Evolutionary conservation across 805 yeast species (phyloP), one percentile per base, ranked within the genome.

Genomic region (Teunomyces funiuensis): DNA sequence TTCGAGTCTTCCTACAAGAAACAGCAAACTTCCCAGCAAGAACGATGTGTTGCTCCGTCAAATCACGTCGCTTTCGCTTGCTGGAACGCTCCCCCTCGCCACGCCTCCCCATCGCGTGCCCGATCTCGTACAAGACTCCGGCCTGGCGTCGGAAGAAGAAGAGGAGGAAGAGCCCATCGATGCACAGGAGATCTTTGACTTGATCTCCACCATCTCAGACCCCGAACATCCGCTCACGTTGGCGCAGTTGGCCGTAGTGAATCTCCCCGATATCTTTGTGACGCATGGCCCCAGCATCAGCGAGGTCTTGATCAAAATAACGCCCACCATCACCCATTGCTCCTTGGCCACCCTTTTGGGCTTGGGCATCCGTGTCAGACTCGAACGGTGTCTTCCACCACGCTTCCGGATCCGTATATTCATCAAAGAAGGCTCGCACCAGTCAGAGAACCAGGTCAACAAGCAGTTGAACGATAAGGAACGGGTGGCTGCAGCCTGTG

Each of bases 241-340:
- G 43, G 99, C 97, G 0, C 98, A 93, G 63, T 72, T 93, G 13
- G 91, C 97, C 0, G 97, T 93, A 30, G 96, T 93, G 2, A 89
- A 88, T 53, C 68, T 93, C 37, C 73, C 76, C 5, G 96, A 95
- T 58, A 93, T 93, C 43, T 61, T 67, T 28, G 88, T 93, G 3
- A 69, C 63, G 2, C 85, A 87, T 54, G 69, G 79, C 8, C 36
- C 23, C 10, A 75, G 76, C 27, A 79, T 89, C 54, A 85, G 93
- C 0, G 87, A 83, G 47, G 88, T 93, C 0, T 55, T 79, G 16
- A 88, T 93, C 20, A 79, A 77, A 52, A 93, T 93, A 46, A 93
- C 99, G 0, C 99, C 99, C 1, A 93, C 99, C 0, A 91, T 93
- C 53, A 93, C 98, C 3, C 99, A 93, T 57, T 93, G 99, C 61